Base-by-base conservation (phyloP, 2,329 filamentous ascomycete species). In the Stemphylium lycopersici region DNA sequence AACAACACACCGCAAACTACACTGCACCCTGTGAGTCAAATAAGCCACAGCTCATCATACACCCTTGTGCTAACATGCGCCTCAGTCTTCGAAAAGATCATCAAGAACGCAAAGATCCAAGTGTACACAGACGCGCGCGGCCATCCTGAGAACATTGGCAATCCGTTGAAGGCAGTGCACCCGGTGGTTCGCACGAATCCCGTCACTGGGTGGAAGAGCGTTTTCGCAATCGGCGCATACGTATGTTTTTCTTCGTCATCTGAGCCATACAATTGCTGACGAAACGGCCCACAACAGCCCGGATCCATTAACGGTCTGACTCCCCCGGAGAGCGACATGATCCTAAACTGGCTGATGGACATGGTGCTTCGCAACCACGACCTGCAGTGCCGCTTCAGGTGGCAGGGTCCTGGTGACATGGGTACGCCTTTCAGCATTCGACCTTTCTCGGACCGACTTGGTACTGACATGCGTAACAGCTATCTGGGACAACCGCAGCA, bases 401-500 rank as follows among this genome's bases (percentile, higher is more conserved):
- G 77, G 77, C 41, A 52, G 15, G 47, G 47, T 13, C 47, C 47
- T 34, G 51, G 51, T n/a, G 52, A 51, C 7, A 40, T 46, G 43
- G 41, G 41, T 44, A 44, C 18, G 40, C 22, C 18, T 12, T 31
- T 8, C 18, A 29, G 39, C 39, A 42, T 42, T 10, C 39, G 29
- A 4, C 6, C 34, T 10, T 11, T 11, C 29, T n/a, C 29, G 5
- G 10, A 44, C 6, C 15, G 26, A 10, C 24, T 16, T 6, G 29
- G 34, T 15, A 8, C 41, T 44, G 22, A 44, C 41, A 3, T 22
- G 16, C n/a, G 16, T 2, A 15, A 33, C 29, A 44, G 80, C 84
- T 2, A 84, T 88, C 56, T 88, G 86, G 86, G 85, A 88, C 64
- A 88, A 88, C 56, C 74, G 83, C 7, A 80, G 78, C 43, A 78